Conservation (phyloP, 1,284 basidiomycete species). For the Sparassis latifolia region DNA sequence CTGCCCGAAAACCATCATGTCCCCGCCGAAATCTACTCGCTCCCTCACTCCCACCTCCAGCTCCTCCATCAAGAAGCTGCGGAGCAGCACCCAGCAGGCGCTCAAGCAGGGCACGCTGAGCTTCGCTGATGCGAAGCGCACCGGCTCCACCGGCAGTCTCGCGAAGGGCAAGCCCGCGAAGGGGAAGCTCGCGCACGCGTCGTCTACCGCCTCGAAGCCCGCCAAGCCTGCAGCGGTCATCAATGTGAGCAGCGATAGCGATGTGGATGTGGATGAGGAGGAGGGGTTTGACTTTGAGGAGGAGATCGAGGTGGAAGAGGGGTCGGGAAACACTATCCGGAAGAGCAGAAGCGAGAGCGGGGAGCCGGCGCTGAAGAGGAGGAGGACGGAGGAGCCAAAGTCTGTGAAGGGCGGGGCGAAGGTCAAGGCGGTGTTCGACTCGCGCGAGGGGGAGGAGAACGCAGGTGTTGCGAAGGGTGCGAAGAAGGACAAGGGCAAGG, state of each 20-base stretch:
- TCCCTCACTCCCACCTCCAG: too few relatives aligned
- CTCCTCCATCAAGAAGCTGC: background rate
- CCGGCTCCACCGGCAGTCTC: constrained; percentile 1
- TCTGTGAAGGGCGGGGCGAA: background rate
- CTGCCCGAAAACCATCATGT: background rate
- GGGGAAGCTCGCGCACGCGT: background rate
- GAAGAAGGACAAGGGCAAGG: constrained; percentile 15
- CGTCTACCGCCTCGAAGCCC: background rate
- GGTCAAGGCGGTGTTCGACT: constrained; percentile 11
- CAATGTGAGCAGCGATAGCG: constrained; percentile 1
- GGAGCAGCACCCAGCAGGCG: background rate
- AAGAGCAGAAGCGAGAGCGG: background rate
- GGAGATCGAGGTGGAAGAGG: background rate
- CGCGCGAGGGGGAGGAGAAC: constrained; percentile 16
- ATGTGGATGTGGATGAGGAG: background rate
- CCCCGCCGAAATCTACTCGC: background rate
- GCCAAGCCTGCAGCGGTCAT: constrained; percentile 1
- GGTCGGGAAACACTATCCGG: background rate
- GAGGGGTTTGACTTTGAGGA: background rate
- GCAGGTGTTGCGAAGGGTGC: constrained; percentile 10
- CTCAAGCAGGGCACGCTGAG: constrained; percentile 6
- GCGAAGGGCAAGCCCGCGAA: constrained; percentile 1
- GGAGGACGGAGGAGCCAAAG: background rate
- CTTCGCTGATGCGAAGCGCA: constrained; percentile 6
- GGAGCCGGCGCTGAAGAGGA: constrained; percentile 4